Conservation (phyloP, 805 yeast species). For the Myxozyma monticola region DNA sequence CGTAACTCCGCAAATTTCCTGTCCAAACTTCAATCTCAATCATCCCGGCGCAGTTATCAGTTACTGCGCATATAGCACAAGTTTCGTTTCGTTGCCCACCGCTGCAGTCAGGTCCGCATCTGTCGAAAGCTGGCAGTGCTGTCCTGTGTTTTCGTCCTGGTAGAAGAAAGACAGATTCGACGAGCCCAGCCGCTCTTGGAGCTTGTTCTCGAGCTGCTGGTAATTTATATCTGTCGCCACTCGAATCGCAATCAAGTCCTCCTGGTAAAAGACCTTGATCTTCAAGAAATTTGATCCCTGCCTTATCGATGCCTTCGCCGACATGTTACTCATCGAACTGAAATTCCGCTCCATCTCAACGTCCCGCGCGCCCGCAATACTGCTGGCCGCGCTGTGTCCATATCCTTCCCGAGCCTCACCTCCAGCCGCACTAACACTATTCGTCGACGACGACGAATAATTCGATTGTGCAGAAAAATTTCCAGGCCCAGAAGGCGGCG, state of each 20-base stretch:
- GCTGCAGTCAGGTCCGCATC: conserved; percentile 45
- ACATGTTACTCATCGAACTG: conserved; percentile 4
- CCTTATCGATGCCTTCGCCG: conserved; percentile 12
- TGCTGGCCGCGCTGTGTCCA: conserved; percentile 11
- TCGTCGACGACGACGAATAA: conserved; percentile 10
- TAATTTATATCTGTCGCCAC: conserved; percentile 40
- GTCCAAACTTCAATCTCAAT: no score
- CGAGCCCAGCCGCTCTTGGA: conserved; percentile 39
- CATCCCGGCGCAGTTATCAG: not conserved
- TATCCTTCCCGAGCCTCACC: conserved; percentile 3
- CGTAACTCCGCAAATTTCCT: no score
- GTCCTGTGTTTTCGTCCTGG: conserved; percentile 34
- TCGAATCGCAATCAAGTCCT: conserved; percentile 43
- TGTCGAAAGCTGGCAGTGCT: conserved; percentile 31
- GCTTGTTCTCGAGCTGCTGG: conserved; percentile 35
- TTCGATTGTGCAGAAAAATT: not conserved
- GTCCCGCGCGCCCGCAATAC: conserved; percentile 9
- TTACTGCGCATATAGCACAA: conserved; percentile 26
- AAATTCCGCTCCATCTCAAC: conserved; percentile 17
- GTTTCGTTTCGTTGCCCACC: conserved; percentile 13
- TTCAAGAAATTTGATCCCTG: conserved; percentile 32
- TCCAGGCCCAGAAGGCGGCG: not conserved
- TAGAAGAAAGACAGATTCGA: conserved; percentile 34
- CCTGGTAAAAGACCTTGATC: conserved; percentile 42
- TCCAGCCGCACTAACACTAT: conserved; percentile 8